Evolutionary conservation across 116 monocot genomes (phyloP).

Genomic region (Phalaenopsis hybrid): DNA sequence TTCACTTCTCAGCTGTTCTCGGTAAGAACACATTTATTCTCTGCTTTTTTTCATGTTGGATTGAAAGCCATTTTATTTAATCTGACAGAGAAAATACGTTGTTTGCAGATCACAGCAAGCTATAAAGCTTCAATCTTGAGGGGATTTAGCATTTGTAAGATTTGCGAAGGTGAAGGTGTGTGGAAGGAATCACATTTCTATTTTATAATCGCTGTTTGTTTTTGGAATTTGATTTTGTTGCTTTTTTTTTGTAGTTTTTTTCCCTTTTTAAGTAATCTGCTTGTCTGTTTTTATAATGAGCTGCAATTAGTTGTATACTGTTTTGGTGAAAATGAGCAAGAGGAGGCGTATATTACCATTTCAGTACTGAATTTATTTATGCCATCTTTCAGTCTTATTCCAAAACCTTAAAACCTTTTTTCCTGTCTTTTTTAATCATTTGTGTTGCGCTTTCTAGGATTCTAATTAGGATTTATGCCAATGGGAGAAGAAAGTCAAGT

Average conservation of each 20-base stretch:
- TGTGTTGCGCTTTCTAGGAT: neutral
- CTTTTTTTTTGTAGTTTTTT: neutral
- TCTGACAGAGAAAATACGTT: too few species aligned
- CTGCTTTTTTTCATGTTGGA: too few species aligned
- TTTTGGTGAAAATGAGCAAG: too few species aligned
- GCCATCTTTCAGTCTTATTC: too few species aligned
- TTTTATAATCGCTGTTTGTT: neutral
- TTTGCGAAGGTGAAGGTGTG: too few species aligned
- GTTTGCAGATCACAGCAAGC: neutral
- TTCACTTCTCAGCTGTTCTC: too few species aligned
- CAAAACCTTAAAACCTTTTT: neutral
- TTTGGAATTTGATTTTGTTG: neutral
- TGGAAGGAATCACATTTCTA: neutral
- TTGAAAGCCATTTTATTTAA: too few species aligned
- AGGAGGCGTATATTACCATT: too few species aligned
- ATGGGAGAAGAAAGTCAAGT: too few species aligned
- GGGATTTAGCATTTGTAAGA: neutral
- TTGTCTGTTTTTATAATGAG: neutral
- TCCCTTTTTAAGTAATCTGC: neutral
- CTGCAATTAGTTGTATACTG: neutral
- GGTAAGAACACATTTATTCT: too few species aligned
- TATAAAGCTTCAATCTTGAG: neutral
- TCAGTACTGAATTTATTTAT: too few species aligned
- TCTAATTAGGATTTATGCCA: neutral
- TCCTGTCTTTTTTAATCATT: neutral